A percentile compares a stretch with the other conserved stretches of the same genome.
phyloP scores from a whole-genome alignment of 352 stramenopile genomes.

The Phytophthora meadii region DNA sequence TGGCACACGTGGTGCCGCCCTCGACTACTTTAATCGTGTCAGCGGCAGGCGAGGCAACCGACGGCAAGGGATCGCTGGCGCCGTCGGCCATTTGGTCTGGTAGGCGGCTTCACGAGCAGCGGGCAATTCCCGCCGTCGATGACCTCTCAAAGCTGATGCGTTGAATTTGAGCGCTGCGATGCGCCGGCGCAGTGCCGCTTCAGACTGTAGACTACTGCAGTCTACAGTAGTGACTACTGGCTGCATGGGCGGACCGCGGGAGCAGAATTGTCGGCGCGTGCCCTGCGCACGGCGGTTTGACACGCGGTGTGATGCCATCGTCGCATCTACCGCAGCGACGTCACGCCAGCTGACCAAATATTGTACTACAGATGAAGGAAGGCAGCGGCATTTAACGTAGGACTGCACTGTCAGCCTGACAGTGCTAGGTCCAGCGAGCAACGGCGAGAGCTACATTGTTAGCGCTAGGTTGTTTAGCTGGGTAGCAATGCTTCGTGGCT shows the following conservation, averaged over 20 bases:
- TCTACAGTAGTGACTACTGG: no score
- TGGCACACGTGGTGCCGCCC: constrained; percentile 10
- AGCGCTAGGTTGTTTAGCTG: no score
- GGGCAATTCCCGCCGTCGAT: not conserved
- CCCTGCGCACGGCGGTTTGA: not conserved
- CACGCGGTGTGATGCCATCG: not conserved
- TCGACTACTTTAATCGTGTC: not conserved
- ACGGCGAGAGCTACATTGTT: no score
- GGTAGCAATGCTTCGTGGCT: no score
- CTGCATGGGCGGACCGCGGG: not conserved
- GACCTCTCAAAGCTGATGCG: not conserved
- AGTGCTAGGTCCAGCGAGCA: not conserved
- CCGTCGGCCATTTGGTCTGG: no score
- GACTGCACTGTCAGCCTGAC: not conserved
- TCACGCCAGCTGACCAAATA: not conserved
- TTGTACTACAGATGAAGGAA: no score
- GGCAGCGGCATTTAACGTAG: not conserved
- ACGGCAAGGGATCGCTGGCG: not conserved
- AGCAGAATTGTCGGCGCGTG: not conserved
- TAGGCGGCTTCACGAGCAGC: not conserved
- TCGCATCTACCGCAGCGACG: not conserved
- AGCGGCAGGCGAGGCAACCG: not conserved
- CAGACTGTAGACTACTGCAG: no score
- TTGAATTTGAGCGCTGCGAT: not conserved
- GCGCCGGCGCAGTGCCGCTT: not conserved